Evolutionary conservation across 1,284 basidiomycete genomes (phyloP), one percentile per base, ranked within the genome.

Genomic region (Sanghuangporus sanghuang): DNA sequence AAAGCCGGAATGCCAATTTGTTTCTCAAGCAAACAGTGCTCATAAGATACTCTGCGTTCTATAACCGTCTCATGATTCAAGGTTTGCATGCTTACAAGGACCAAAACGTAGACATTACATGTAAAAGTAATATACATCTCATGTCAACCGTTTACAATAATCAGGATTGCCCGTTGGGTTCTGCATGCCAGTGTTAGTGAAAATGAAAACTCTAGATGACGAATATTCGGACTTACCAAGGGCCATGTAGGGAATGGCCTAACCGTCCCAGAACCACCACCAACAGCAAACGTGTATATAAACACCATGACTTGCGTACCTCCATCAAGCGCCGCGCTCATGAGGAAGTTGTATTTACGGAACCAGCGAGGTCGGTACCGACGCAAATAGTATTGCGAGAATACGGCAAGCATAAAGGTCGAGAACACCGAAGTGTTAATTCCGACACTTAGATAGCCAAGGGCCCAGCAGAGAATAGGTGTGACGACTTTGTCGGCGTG

Each of bases 251-350:
- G 63, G 52, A 64, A 60, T 46, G 52, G 53, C 14, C 44, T 35
- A 12, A 57, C 58, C 14, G 48, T 64, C 40, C 63, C 63, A 36
- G 58, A 56, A 11, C 58, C 63, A 14, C 63, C 63, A 2, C 58
- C 58, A 46, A 73, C 58, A n/a, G 71, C 62, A 66, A 76, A 70
- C n/a, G 73, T 63, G 61, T 75, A 75, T 12, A 78, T 73, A 63
- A 78, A 78, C 21, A 76, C 70, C 72, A 77, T 75, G 18, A 75
- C 67, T 14, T 74, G 67, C 11, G 71, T 72, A 3, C 73, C 77
- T 16, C 75, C 76, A 58, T 78, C 76, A 21, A 76, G 71, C 8
- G 73, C 76, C 0, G 71, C 73, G 1, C 70, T 69, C 62, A 61
- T 11, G 71, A 60, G 55, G 42, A 77, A 80, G 69, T 77, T 79